phyloP scores from a whole-genome alignment of 2,329 filamentous ascomycete genomes.

The Plenodomus tracheiphilus region DNA sequence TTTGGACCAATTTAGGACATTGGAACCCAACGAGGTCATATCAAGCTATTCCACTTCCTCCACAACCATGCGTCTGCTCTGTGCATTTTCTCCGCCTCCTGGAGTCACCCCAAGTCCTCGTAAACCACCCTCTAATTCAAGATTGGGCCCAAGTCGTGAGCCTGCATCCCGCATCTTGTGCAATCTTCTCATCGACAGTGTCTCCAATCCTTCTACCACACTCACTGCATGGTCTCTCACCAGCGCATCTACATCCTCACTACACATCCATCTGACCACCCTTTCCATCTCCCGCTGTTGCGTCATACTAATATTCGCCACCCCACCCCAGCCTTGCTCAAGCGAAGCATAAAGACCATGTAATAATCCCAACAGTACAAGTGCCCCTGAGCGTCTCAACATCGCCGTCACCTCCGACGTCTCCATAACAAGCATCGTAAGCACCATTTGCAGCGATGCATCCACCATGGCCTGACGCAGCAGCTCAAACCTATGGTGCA shows the following conservation, averaged over 20 bases:
- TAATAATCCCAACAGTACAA: slow-evolving; percentile 66
- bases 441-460: slow-evolving; percentile 63
- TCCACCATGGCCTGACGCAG: slow-evolving; percentile 43
- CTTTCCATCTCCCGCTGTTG: slow-evolving; percentile 65
- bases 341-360: slow-evolving; percentile 59
- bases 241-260: slow-evolving; percentile 68
- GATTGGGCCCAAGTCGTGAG: slow-evolving; percentile 21
- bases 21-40: neutral
- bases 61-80: slow-evolving; percentile 46
- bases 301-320: slow-evolving; percentile 58
- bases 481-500: slow-evolving; percentile 59
- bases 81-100: slow-evolving; percentile 1
- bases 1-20: neutral
- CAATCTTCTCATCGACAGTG: slow-evolving; percentile 60
- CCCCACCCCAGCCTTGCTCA: slow-evolving; percentile 40
- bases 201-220: slow-evolving; percentile 68
- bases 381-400: slow-evolving; percentile 66
- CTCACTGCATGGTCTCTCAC: slow-evolving; percentile 68
- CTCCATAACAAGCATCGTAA: slow-evolving; percentile 67
- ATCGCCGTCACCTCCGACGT: slow-evolving; percentile 63
- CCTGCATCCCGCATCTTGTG: slow-evolving; percentile 45
- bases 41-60: slow-evolving; percentile 63
- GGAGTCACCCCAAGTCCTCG: slow-evolving; percentile 52
- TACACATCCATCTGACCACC: slow-evolving; percentile 65
- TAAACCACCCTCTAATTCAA: slow-evolving; percentile 44